Percentiles rank a stretch among this genome's conserved stretches.
phyloP scores from a whole-genome alignment of 495 filamentous ascomycete species.

The Aspergillus coremiiformis region DNA sequence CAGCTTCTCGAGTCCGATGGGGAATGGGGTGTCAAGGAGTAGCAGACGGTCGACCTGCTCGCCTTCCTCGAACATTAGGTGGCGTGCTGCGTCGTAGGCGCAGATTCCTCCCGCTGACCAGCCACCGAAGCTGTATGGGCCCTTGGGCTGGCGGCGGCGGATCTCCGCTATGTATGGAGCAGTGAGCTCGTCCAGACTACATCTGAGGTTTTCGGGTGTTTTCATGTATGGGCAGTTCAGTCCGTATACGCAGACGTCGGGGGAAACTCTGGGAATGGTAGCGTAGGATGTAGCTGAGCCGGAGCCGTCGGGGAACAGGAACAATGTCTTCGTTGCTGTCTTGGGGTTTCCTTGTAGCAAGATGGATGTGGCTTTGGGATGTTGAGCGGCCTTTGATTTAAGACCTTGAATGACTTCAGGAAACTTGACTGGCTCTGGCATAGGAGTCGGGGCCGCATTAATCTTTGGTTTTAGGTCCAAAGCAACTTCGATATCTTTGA shows the following conservation, averaged over 20 bases:
- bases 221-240: constrained; percentile 64
- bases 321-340: constrained; percentile 24
- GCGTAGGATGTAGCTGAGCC: constrained; percentile 47
- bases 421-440: constrained; percentile 16
- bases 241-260: constrained; percentile 51
- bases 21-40: constrained; percentile 78
- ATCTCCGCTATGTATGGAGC: constrained; percentile 57
- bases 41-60: constrained; percentile 67
- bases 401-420: constrained; percentile 15
- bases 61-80: constrained; percentile 58
- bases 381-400: constrained; percentile 19
- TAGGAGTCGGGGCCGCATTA: constrained; percentile 10
- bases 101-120: constrained; percentile 89
- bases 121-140: constrained; percentile 59
- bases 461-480: constrained; percentile 35
- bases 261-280: constrained; percentile 47
- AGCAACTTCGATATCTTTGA: constrained; percentile 47
- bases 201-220: constrained; percentile 46
- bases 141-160: constrained; percentile 65
- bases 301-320: constrained; percentile 33
- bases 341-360: constrained; percentile 28
- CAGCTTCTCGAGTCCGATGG: constrained; percentile 67
- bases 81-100: constrained; percentile 73
- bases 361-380: constrained; percentile 43
- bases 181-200: constrained; percentile 50